Conservation (phyloP, 225 moss, liverwort and hornwort species). For the Antitrichia curtipendula region DNA sequence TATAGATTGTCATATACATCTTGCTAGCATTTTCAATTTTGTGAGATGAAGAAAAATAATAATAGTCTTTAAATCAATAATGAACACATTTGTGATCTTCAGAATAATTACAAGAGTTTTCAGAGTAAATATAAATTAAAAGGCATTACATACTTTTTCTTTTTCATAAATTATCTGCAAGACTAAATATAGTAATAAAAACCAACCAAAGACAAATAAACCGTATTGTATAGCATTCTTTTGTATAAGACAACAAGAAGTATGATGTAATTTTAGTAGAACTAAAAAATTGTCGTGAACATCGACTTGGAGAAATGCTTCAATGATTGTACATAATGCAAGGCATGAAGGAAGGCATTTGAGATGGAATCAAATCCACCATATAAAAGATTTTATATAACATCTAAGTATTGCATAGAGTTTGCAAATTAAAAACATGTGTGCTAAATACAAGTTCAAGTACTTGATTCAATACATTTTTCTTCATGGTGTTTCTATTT, state of each 20-base stretch:
- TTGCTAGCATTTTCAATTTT: background rate
- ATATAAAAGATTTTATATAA: no score
- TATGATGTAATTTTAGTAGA: no score
- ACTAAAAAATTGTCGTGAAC: no score
- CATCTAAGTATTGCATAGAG: rapidly evolving
- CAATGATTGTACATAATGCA: background rate
- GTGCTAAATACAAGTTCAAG: background rate
- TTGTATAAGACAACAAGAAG: background rate
- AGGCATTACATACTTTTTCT: background rate
- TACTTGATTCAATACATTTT: background rate
- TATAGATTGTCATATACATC: background rate
- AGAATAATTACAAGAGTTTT: rapidly evolving
- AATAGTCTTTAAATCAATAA: background rate
- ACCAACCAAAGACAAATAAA: background rate
- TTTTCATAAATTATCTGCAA: background rate
- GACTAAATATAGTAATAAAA: background rate
- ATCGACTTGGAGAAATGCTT: no score
- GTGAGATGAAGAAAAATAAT: background rate
- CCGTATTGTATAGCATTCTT: background rate
- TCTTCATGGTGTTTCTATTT: no score
- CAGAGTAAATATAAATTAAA: rapidly evolving
- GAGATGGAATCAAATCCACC: background rate
- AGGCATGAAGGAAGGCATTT: background rate
- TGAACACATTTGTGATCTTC: background rate
- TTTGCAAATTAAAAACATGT: background rate